Evolutionary conservation across 495 filamentous ascomycete genomes (phyloP).

Genomic region (Aeminium ludgeri): DNA sequence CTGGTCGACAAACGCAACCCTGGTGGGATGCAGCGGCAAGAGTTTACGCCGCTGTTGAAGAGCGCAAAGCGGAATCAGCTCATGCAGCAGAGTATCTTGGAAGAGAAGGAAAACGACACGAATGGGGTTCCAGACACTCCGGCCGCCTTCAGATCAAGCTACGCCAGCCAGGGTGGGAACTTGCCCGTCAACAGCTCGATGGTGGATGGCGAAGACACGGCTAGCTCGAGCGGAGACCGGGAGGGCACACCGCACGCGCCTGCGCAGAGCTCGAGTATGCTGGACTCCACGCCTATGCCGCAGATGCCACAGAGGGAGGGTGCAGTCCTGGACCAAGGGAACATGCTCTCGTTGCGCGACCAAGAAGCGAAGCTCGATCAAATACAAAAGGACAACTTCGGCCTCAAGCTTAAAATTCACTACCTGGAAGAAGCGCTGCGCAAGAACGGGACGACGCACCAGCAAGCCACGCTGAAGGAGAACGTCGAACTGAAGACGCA

Average conservation of each 20-base stretch:
- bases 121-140: slow-evolving; percentile 50
- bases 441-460: slow-evolving; percentile 73
- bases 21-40: slow-evolving; percentile 41
- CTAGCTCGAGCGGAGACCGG: slow-evolving; percentile 35
- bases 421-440: slow-evolving; percentile 63
- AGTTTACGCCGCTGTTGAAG: slow-evolving; percentile 89
- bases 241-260: slow-evolving; percentile 51
- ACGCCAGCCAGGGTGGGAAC: slow-evolving; percentile 37
- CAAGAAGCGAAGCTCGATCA: slow-evolving; percentile 87
- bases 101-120: slow-evolving; percentile 16
- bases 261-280: slow-evolving; percentile 53
- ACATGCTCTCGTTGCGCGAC: slow-evolving; percentile 74
- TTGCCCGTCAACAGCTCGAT: slow-evolving; percentile 40
- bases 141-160: slow-evolving; percentile 41
- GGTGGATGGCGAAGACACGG: slow-evolving; percentile 49
- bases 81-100: slow-evolving; percentile 38
- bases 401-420: slow-evolving; percentile 64
- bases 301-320: slow-evolving; percentile 45
- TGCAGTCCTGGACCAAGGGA: slow-evolving; percentile 59
- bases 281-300: slow-evolving; percentile 60
- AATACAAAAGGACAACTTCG: slow-evolving; percentile 85
- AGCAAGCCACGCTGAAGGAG: slow-evolving; percentile 71
- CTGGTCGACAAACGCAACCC: slow-evolving; percentile 48
- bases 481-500: slow-evolving; percentile 92
- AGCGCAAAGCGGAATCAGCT: slow-evolving; percentile 67